Base-by-base conservation (phyloP, 2,329 filamentous ascomycete species). In the Nannizziopsis barbatae region DNA sequence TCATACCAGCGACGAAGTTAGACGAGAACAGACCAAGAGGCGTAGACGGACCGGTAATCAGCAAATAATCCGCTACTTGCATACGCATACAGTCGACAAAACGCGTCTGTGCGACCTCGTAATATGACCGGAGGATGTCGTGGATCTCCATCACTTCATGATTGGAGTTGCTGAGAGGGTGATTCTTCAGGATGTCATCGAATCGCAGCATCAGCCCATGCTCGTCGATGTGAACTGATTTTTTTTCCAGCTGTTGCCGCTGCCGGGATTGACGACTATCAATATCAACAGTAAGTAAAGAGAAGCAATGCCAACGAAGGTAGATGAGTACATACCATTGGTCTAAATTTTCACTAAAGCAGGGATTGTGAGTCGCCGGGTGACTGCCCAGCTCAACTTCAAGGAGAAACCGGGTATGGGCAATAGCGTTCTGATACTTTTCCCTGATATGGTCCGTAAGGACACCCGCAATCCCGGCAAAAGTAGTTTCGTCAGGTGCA, bases 1-100 rank as follows among this genome's bases (percentile, higher is more conserved):
- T 67, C 49, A 84, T 62, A 0, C 57, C 52, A 14, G 72, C 61
- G 0, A 83, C 69, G 35, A 75, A 74, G 0, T 68, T 58, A 0
- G 76, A 67, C 0, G 67, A 73, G 38, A 85, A 72, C 0, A 77
- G 61, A 8, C 62, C 66, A 1, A 82, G 63, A 0, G 79, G 79
- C 3, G 74, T 74, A 0, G 68, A 53, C 0, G 68, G 57, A 0
- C 74, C 71, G 1, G 63, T 63, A 0, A 83, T 62, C 0, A 86
- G 66, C 49, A 70, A 69, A 56, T 79, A 64, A 38, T 75, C 71
- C 1, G 76, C 65, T 0, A 71, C 76, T 52, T 84, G 80, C 52
- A 74, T 72, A 56, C 71, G 79, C 1, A 86, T 61, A 2, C 69
- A 74, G 54, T 86, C 81, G 1, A 83, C 71, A 50, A 85, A 83